Evolutionary conservation across 768 basidiomycete genomes (phyloP), one percentile per base, ranked within the genome.

Genomic region (Termitomyces sp.): DNA sequence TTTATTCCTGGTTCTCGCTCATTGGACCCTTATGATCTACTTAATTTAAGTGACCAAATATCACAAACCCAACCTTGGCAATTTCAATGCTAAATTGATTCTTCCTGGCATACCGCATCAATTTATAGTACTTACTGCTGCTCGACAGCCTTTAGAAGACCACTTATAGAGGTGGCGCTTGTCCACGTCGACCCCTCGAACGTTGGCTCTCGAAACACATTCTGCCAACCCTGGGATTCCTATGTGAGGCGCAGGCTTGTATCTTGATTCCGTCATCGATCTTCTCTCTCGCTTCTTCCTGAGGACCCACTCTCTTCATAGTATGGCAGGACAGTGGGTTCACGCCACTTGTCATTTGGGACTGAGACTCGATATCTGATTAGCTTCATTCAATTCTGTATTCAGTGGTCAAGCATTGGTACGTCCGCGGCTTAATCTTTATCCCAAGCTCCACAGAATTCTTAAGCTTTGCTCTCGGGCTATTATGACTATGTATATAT

Each of bases 401-500:
- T 65, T n/a, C 60, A 65, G 32, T 63, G 56, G 44, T 60, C 62
- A 9, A 61, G 58, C 49, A 45, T 63, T 10, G 58, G 60, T 59
- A 40, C 16, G 53, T 52, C 46, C 29, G 16, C 23, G 27, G 16
- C 25, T n/a, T 38, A 14, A 46, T 31, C 21, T 10, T 29, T 17
- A 12, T 17, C 12, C 32, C 35, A 5, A 25, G 11, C 7, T 12
- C 5, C 34, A 5, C 41, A n/a, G 12, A 43, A 23, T 16, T 35
- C n/a, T 37, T 1, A 21, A 64, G 66, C 62, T n/a, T 44, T 69
- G 23, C 54, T 69, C 12, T n/a, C n/a, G n/a, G n/a, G n/a, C n/a
- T 69, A 66, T 37, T 71, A 65, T 34, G 66, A 71, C 44, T 69
- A 69, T 53, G 42, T 56, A 69, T 53, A 43, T 56, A 19, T 57